Evolutionary conservation across 2,329 filamentous ascomycete species (phyloP), one percentile per base, ranked within the genome.

Genomic region (Aureobasidium sp.): DNA sequence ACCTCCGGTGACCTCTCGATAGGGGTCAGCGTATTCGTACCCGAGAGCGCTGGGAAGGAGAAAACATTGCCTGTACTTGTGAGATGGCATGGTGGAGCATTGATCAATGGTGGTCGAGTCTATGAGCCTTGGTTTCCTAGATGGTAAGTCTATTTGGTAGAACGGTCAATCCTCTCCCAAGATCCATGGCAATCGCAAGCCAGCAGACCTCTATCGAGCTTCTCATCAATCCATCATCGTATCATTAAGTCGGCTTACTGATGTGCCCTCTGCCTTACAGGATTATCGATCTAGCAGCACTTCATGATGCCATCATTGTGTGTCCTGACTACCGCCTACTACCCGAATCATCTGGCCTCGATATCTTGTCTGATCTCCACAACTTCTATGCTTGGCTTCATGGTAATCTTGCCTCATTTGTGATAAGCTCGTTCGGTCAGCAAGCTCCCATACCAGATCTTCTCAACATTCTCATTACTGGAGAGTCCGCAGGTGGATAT

Each of bases 271-370:
- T 20, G 2, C 2, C 8, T 13, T 12, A 3, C 8, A 59, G 55
- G 55, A 46, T 39, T 15, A 39, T 59, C 43, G 55, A 59, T 3
- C 20, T 59, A 8, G 55, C 55, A 37, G 43, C 55, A 13, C n/a
- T 37, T 20, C 55, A 59, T 44, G 13, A 12, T 24, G 78, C 80
- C n/a, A 76, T 83, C 50, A 71, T 79, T 37, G 66, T 83, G 4
- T 70, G 74, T 1, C 76, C 79, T 0, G 78, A 81, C 68, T 80
- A 84, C 71, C 79, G 80, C 8, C 75, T 83, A 3, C 64, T 80
- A 15, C 81, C 81, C 20, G 80, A 82, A 63, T 71, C 76, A 59
- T 77, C 62, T 26, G 78, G 78, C 44, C 56, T 71, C 1, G 77
- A 82, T 15, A 78, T 82, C 63, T 70, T 81, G 26, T 67, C 74